Base-by-base conservation (phyloP, 108 stramenopile genomes). In the Cyclostephanos tholiformis region DNA sequence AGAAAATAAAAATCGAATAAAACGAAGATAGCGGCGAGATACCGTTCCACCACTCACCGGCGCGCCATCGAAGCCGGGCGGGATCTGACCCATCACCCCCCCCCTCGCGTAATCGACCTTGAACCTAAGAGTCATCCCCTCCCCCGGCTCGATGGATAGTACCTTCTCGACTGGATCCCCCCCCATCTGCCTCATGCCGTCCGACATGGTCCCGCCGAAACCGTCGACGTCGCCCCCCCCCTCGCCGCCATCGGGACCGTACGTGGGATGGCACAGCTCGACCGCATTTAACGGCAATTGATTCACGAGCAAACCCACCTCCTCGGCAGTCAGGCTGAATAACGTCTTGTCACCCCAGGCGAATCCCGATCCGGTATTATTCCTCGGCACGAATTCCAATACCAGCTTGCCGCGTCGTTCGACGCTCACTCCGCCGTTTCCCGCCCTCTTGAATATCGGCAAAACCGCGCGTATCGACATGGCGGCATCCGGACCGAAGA, bases 291-390 rank as follows among this genome's bases (percentile, higher is more conserved):
- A 69, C 0, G 85, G 85, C 17, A 86, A 59, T 35, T 90, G 85
- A 22, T 74, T 70, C 7, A 84, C 25, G 22, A 86, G 51, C 29
- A 86, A 70, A 4, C 85, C 89, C 17, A 85, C 65, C 69, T 90
- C 89, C 69, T 86, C 85, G 6, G 73, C 80, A 0, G 71, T 61
- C n/a, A 90, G 63, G 25, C 72, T 82, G 46, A 87, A 86, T n/a
- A 58, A 50, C 20, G 78, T 68, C 36, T 84, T 63, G 7, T 69
- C 67, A 38, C 58, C 25, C 85, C 79, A 82, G 4, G 60, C 51
- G 35, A 67, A 83, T 32, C 68, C 74, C 11, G 69, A 41, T 26
- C 82, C 82, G 27, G 46, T 53, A 36, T 44, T 32, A 41, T 48
- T 60, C 13, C 88, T 69, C 10, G 87, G 87, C 11, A 70, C 65